Percentiles rank a stretch among this genome's conserved stretches.
Conservation (phyloP, 2,329 filamentous ascomycete species). For the Pseudocercospora cruenta region DNA sequence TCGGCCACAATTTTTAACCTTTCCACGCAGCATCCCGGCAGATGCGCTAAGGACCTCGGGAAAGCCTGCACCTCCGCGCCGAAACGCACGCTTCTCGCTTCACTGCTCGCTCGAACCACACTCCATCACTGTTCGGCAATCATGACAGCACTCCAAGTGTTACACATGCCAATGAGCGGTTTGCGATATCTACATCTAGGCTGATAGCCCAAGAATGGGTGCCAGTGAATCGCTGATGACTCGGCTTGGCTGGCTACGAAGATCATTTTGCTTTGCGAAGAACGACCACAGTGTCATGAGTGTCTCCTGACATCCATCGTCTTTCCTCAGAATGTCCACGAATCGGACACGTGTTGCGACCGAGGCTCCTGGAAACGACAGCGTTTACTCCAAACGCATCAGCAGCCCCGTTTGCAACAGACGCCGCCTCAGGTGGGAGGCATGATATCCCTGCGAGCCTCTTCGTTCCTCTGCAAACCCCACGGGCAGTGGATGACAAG, state of each 20-base stretch:
- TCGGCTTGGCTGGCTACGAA: background rate
- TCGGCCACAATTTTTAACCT: background rate
- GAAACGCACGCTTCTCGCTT: background rate
- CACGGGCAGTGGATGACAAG: background rate
- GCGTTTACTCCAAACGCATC: background rate
- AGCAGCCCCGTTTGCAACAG: constrained; percentile 3
- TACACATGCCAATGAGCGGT: background rate
- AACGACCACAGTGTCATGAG: constrained; percentile 7
- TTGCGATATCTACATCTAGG: background rate
- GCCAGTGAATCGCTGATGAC: background rate
- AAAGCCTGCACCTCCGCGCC: background rate
- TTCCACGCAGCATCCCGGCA: background rate
- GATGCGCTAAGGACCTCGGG: background rate
- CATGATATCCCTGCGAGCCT: background rate
- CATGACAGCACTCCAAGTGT: background rate
- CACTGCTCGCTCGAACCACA: background rate
- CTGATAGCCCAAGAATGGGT: background rate
- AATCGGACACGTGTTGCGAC: constrained; percentile 4
- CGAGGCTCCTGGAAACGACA: background rate
- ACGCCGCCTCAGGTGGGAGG: background rate
- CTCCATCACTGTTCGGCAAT: background rate
- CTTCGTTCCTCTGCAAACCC: background rate
- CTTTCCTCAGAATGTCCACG: background rate
- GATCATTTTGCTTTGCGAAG: background rate
- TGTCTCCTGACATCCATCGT: constrained; percentile 9